phyloP scores from a whole-genome alignment of 2,329 filamentous ascomycete genomes.

The Fusarium gaditjirri region DNA sequence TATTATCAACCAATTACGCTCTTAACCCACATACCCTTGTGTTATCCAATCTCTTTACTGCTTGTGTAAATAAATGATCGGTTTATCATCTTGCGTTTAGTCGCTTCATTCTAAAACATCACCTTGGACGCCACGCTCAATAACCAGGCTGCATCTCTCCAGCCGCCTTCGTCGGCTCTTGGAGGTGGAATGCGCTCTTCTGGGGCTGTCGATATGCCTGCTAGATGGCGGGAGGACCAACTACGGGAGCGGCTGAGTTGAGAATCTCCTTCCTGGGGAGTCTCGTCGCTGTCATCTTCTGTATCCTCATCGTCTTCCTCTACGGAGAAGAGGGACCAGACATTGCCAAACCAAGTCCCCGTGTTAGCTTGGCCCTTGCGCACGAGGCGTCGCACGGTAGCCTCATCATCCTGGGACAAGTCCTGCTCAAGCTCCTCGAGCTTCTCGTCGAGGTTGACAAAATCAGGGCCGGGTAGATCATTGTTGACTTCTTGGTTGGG shows the following conservation, averaged over 20 bases:
- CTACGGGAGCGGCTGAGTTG: slow-evolving; percentile 45
- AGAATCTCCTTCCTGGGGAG: slow-evolving; percentile 41
- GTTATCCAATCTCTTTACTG: background rate
- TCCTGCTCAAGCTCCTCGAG: slow-evolving; percentile 66
- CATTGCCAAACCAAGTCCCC: slow-evolving; percentile 68
- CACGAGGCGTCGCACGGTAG: slow-evolving; percentile 66
- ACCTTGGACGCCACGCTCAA: slow-evolving; percentile 72
- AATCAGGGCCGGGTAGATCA: slow-evolving; percentile 65
- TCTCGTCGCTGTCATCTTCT: slow-evolving; percentile 55
- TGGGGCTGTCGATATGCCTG: slow-evolving; percentile 54
- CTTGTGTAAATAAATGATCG: background rate
- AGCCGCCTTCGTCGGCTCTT: slow-evolving; percentile 66
- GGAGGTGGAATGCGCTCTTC: slow-evolving; percentile 60
- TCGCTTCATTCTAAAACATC: slow-evolving; percentile 56
- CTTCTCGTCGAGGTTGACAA: slow-evolving; percentile 70
- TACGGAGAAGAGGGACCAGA: slow-evolving; percentile 72
- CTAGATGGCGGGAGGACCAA: slow-evolving; percentile 52
- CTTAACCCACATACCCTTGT: background rate
- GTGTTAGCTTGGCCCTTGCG: slow-evolving; percentile 62
- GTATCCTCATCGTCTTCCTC: slow-evolving; percentile 67
- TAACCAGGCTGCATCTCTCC: slow-evolving; percentile 76
- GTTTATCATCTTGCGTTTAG: background rate
- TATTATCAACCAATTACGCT: slow-evolving; percentile 21
- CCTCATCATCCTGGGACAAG: slow-evolving; percentile 66
- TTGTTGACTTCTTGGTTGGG: slow-evolving; percentile 44